Conservation (phyloP, 371 early-diverging fungal genomes). For the Mucor sp. region DNA sequence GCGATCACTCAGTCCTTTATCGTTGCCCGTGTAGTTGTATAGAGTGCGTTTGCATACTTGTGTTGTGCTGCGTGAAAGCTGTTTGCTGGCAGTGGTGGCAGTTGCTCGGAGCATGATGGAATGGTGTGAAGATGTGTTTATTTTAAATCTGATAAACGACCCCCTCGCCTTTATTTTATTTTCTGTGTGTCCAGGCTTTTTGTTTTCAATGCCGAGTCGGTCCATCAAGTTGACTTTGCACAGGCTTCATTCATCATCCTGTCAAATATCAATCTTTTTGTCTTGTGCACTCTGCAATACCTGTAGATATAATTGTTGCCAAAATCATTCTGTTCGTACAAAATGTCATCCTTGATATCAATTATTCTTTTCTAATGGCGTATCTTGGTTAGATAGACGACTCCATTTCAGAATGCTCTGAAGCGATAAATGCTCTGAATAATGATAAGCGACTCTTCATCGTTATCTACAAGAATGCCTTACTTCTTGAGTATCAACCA, state of each 20-base stretch:
- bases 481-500: no score
- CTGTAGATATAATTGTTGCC: no score
- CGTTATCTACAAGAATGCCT: no score
- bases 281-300: no score
- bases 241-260: not conserved
- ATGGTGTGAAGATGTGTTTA: not conserved
- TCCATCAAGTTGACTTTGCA: not conserved
- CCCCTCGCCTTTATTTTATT: not conserved
- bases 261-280: not conserved
- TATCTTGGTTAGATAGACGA: no score
- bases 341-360: no score
- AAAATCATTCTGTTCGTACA: no score
- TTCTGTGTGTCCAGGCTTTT: not conserved
- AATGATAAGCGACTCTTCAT: no score
- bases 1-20: conserved; percentile 1
- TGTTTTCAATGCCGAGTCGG: not conserved
- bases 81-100: not conserved
- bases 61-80: not conserved
- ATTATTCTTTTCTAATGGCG: no score
- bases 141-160: conserved; percentile 1
- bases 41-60: not conserved
- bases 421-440: no score
- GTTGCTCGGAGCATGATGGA: not conserved
- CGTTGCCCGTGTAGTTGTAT: conserved; percentile 4
- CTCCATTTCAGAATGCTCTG: no score